phyloP scores from a whole-genome alignment of 2,329 filamentous ascomycete species.

The Orbilia oligospora region DNA sequence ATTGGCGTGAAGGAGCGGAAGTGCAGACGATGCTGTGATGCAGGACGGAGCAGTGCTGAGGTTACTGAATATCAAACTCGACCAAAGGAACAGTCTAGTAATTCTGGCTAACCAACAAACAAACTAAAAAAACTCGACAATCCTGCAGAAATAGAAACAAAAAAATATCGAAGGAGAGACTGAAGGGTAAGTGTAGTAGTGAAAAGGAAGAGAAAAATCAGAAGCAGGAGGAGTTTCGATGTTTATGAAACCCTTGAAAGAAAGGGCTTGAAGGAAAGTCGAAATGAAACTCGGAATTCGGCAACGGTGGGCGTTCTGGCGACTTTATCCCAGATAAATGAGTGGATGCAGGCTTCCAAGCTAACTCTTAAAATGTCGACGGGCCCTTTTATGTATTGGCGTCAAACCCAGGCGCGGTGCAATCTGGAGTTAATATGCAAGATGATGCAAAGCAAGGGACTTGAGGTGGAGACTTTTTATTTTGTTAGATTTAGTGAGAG shows the following conservation, averaged over 20 bases:
- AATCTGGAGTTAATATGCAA: slow-evolving; percentile 30
- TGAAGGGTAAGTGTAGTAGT: slow-evolving; percentile 18
- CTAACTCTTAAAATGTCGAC: slow-evolving; percentile 21
- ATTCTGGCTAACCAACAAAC: slow-evolving; percentile 20
- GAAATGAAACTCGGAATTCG: slow-evolving; percentile 31
- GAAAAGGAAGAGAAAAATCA: slow-evolving; percentile 17
- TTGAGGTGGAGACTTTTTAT: slow-evolving; percentile 26
- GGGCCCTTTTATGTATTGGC: slow-evolving; percentile 13
- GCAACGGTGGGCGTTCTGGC: slow-evolving; percentile 47
- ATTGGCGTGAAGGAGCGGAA: slow-evolving; percentile 34
- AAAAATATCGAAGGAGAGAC: slow-evolving; percentile 37
- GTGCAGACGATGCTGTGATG: slow-evolving; percentile 38
- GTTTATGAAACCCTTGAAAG: slow-evolving; percentile 28
- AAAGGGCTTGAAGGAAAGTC: slow-evolving; percentile 11
- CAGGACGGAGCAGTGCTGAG: slow-evolving; percentile 47
- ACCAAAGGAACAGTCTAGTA: slow-evolving; percentile 25
- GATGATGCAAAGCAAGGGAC: slow-evolving; percentile 56
- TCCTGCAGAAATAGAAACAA: slow-evolving; percentile 22
- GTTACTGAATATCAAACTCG: slow-evolving; percentile 59
- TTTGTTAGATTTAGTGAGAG: slow-evolving; percentile 37
- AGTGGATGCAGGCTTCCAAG: slow-evolving; percentile 24
- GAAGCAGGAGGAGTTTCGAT: slow-evolving; percentile 6
- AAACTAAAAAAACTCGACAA: slow-evolving; percentile 4
- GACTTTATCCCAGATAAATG: slow-evolving; percentile 57
- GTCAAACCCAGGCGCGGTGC: slow-evolving; percentile 22